phyloP scores from a whole-genome alignment of 495 filamentous ascomycete species.

The Clavariopsis aquatica region DNA sequence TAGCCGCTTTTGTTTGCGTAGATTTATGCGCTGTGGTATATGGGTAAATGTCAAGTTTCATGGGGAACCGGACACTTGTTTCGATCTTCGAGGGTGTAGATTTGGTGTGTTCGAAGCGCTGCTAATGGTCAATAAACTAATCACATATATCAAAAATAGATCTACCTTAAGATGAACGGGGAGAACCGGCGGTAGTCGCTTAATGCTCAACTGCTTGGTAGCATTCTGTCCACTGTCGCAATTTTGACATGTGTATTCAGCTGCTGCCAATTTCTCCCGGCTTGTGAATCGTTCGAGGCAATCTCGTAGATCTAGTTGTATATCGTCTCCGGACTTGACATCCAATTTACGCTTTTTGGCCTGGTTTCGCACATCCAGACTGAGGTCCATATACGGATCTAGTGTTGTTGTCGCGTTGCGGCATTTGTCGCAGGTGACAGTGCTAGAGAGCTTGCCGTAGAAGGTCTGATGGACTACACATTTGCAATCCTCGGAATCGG shows the following conservation, averaged over 20 bases:
- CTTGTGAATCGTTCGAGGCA: constrained; percentile 81
- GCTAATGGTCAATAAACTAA: constrained; percentile 1
- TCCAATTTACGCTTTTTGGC: constrained; percentile 56
- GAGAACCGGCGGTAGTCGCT: constrained; percentile 78
- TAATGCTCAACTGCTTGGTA: constrained; percentile 76
- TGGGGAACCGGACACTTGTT: constrained; percentile 75
- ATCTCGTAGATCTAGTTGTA: constrained; percentile 54
- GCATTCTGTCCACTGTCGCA: constrained; percentile 72
- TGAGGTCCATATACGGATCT: constrained; percentile 85
- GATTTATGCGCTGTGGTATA: constrained; percentile 68
- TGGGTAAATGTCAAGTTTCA: constrained; percentile 83
- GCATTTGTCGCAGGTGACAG: constrained; percentile 83
- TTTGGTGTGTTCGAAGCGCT: constrained; percentile 79
- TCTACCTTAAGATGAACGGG: constrained; percentile 87
- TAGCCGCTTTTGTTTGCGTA: constrained; percentile 24
- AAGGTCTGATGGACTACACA: constrained; percentile 90
- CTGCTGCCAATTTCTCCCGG: constrained; percentile 67
- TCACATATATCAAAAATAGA: constrained; percentile 2
- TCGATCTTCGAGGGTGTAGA: constrained; percentile 75
- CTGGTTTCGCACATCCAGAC: constrained; percentile 71
- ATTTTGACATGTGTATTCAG: constrained; percentile 76
- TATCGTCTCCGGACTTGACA: constrained; percentile 28
- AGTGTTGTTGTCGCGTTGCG: constrained; percentile 72
- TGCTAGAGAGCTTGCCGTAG: constrained; percentile 82
- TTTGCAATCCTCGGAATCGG: constrained; percentile 64